Percentiles rank a stretch among this genome's conserved stretches.
Conservation (phyloP, 805 yeast species). For the Myxozyma vanderwaltii region DNA sequence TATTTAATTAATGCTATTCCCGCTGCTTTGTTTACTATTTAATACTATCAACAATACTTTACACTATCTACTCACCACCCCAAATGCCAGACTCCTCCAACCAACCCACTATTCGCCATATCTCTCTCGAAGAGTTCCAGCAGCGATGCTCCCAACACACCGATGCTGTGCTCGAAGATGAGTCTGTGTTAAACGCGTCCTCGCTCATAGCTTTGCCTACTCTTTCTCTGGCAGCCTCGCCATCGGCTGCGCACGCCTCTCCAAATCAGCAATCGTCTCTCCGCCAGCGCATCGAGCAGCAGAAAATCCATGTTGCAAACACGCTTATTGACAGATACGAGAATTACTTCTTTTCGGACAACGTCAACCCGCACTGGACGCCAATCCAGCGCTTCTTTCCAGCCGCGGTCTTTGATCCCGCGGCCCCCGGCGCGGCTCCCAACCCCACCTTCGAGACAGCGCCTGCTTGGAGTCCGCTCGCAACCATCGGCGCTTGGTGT, state of each 20-base stretch:
- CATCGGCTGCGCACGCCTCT: not conserved
- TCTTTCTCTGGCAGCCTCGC: not conserved
- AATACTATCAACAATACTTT: not conserved
- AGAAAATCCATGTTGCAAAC: constrained; percentile 15
- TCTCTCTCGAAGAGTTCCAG: constrained; percentile 27
- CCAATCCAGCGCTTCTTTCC: constrained; percentile 32
- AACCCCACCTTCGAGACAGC: constrained; percentile 1
- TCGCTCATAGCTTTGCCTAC: not conserved
- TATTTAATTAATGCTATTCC: not conserved
- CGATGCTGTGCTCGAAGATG: constrained; percentile 6
- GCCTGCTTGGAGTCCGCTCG: constrained; percentile 6
- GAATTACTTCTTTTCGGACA: constrained; percentile 29
- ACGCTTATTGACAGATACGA: constrained; percentile 15
- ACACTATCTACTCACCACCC: not conserved
- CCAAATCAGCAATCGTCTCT: constrained; percentile 18
- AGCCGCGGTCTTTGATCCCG: constrained; percentile 13
- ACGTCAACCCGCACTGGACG: constrained; percentile 21
- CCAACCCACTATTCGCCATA: constrained; percentile 5
- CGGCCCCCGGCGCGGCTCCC: constrained; percentile 15
- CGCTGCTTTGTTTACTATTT: not conserved
- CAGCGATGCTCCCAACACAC: not conserved
- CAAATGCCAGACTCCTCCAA: not conserved
- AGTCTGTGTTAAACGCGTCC: constrained; percentile 8
- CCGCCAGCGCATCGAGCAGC: constrained; percentile 23
- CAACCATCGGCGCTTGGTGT: constrained; percentile 22